phyloP scores from a whole-genome alignment of 164 flowering plant genomes.

The Euptelea pleiosperma region DNA sequence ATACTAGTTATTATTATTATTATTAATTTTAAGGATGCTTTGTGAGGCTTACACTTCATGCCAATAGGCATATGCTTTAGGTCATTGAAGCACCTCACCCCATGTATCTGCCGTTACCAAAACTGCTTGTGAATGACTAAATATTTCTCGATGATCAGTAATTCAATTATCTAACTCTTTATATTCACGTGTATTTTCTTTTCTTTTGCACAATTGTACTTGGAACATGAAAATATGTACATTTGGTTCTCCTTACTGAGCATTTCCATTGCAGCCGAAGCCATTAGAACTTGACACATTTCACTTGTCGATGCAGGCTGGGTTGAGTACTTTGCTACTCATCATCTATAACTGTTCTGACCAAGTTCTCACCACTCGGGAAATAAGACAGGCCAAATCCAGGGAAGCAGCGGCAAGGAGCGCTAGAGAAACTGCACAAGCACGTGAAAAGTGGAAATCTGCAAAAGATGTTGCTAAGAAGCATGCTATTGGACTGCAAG shows the following conservation, averaged over 20 bases:
- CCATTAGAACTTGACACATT: not conserved
- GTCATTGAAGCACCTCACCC: not conserved
- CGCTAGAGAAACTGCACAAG: constrained; percentile 93
- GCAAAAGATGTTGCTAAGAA: constrained; percentile 86
- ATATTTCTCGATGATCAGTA: too few relatives aligned
- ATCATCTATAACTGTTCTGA: constrained; percentile 92
- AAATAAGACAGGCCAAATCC: constrained; percentile 76
- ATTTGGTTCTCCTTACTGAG: not conserved
- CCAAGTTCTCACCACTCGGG: constrained; percentile 82
- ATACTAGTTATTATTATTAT: not conserved
- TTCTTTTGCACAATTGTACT: too few relatives aligned
- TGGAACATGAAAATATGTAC: too few relatives aligned
- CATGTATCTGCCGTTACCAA: too few relatives aligned
- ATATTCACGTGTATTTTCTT: too few relatives aligned
- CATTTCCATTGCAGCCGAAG: not conserved
- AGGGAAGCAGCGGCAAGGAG: constrained; percentile 92
- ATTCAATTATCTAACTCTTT: too few relatives aligned
- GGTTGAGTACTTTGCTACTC: constrained; percentile 57
- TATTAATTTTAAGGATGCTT: not conserved
- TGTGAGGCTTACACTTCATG: not conserved
- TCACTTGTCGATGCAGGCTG: constrained; percentile 45
- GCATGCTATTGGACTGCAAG: constrained; percentile 62
- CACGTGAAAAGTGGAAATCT: constrained; percentile 90
- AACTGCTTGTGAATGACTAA: too few relatives aligned
- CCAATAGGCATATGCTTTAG: not conserved